Conservation (phyloP, 225 moss, liverwort and hornwort species). For the Takakia lepidozioides region DNA sequence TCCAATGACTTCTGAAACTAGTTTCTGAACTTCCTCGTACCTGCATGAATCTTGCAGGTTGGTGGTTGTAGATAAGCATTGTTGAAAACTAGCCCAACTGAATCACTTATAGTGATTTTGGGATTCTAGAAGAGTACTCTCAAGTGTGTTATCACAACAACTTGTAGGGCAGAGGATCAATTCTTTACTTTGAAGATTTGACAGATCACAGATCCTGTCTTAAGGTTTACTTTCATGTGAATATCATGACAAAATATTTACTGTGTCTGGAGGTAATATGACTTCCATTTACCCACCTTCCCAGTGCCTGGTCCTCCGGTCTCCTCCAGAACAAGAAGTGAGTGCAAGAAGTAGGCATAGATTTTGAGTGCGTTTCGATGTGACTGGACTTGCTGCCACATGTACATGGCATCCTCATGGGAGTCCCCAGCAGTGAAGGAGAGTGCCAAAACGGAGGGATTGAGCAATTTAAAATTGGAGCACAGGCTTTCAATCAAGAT, state of each 20-base stretch:
- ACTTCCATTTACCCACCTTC: constrained; percentile 40
- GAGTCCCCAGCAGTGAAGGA: constrained; percentile 50
- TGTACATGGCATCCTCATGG: constrained; percentile 58
- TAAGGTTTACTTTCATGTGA: no score
- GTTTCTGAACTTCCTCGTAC: no score
- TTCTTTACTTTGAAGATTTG: no score
- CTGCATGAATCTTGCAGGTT: no score
- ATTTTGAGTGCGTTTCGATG: constrained; percentile 82
- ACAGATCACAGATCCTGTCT: no score
- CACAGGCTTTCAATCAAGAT: constrained; percentile 85
- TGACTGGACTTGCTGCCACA: constrained; percentile 64
- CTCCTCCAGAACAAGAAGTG: constrained; percentile 60
- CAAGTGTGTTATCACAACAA: no score
- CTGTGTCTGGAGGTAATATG: background rate
- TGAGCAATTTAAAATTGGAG: constrained; percentile 86
- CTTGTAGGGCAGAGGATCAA: background rate
- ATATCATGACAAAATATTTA: no score
- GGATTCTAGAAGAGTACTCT: no score
- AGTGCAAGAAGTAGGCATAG: constrained; percentile 76
- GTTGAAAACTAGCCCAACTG: no score
- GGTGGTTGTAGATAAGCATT: no score
- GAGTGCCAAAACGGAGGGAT: constrained; percentile 67
- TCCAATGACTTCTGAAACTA: no score
- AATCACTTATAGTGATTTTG: no score
- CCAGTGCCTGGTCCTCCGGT: constrained; percentile 28